Evolutionary conservation across 345 rosid species (phyloP), one percentile per base, ranked within the genome.

Genomic region (Linum trigynum): DNA sequence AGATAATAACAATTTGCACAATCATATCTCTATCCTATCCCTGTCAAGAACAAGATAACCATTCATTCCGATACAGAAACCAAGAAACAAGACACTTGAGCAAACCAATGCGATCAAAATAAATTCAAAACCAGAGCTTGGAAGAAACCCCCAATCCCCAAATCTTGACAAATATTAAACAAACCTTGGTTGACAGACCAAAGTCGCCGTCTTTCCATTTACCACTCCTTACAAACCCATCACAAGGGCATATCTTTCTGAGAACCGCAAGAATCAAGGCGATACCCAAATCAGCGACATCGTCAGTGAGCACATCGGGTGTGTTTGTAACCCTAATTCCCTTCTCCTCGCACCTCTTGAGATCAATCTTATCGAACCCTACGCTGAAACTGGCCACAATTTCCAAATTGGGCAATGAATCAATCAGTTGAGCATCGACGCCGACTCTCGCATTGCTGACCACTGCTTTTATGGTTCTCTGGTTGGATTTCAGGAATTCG

Each of bases 301-400:
- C 86, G 23, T 85, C 86, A 14, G 86, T 87, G 83, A 87, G 66
- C 32, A 87, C 90, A 58, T 87, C 86, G 1, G 86, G 90, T 5
- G 88, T 85, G 62, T 83, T 83, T 17, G 88, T 72, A 40, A 85
- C 90, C 66, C 84, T 72, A 40, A 87, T 76, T 38, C 85, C 90
- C 63, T 68, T 87, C 74, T 83, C 86, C 66, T 60, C 58, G 50
- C 86, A 87, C 67, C 69, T 87, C 0, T 23, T 63, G 77, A 87
- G 65, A 64, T 85, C 88, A 69, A 87, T 71, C 76, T 79, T 81
- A 53, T 87, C 86, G 45, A 87, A 48, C 3, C 90, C 94, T 39
- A 85, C 90, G 55, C 90, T 84, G 76, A 50, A 78, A 42, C 64
- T 87, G 9, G 94, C 65, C 57, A 85, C 82, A 40, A 85, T 87